Evolutionary conservation across 176 grass and related monocot species (phyloP), one percentile per base, ranked within the genome.

Genomic region (Leersia perrieri): DNA sequence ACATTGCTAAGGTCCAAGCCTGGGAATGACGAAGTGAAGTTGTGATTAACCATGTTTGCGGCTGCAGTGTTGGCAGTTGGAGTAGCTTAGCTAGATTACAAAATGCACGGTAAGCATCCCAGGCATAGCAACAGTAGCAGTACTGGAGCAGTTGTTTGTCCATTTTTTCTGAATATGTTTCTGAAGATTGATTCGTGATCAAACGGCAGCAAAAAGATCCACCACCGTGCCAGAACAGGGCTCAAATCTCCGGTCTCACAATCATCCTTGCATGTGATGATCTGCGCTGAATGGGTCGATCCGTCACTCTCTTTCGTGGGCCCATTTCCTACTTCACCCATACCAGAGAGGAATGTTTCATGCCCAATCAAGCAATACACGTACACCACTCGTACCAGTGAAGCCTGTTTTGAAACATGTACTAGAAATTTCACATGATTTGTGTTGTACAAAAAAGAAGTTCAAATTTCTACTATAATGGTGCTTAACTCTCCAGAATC

Each of bases 151-250:
- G 33, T 55, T 18, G 36, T 38, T 60, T 29, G 78, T 81, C 63
- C 71, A 33, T 39, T 51, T 51, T 51, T 51, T 7, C 44, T 47
- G 44, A 47, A 47, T 47, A 47, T 18, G 72, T 13, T 18, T 49
- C 64, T 32, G 49, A 26, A 38, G 40, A 3, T 23, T 11, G 53
- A 77, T 63, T 25, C 73, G n/a, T n/a, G 40, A 72, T 63, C 26
- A 20, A 77, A 86, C 79, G 68, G 86, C 65, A 12, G 86, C 65
- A 5, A 22, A 5, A 72, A 28, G 66, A 78, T 72, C 53, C 32
- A 8, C n/a, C 36, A 4, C 23, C 23, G n/a, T 42, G 68, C 36
- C 68, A 29, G 68, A 29, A 27, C n/a, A 23, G 35, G 38, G 25
- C 36, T 10, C 38, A 72, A 30, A 45, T 18, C 69, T 16, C 39